Evolutionary conservation across 1,284 basidiomycete species (phyloP), one percentile per base, ranked within the genome.

Genomic region (Irpex lacteus): DNA sequence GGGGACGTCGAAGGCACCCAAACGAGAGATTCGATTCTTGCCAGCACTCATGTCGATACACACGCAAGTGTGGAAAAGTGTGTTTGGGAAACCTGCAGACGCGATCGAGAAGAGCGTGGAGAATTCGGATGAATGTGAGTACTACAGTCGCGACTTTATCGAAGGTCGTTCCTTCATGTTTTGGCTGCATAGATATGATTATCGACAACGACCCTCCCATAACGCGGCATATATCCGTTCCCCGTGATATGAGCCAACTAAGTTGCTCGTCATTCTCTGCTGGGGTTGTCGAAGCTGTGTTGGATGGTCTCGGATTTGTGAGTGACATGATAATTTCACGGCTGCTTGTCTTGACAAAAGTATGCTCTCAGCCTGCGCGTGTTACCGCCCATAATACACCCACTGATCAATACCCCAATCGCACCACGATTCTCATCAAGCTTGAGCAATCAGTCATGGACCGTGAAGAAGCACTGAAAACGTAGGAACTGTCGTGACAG

Each of bases 241-340:
- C 97, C 5, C 90, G 89, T 70, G 98, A 99, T 72, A 91, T 99
- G 88, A 91, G 88, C 67, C 91, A 95, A 71, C 83, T 99, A 47
- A 96, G 92, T 71, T 98, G 96, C 73, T 98, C 96, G 44, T 98
- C 97, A 0, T 93, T 98, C 74, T 96, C 96, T 0, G 97, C 97
- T 4, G 97, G 98, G 0, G 91, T 99, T 63, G 96, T 99, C 3
- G 98, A 99, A 78, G 97, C 96, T 5, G 95, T 98, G 3, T 81
- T 99, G 64, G 97, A 99, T 74, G 96, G 96, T 0, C 81, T 98
- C 19, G 94, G 96, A 62, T 96, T 99, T 69, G 96, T 98, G 73
- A 76, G 96, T 89, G 60, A 3, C 56, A 62, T 66, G 63, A 57
- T 61, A 52, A 37, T 62, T 4, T 44, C 57, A 53, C 21, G 38